Conservation (phyloP, 2,329 filamentous ascomycete species). For the Thielaviopsis punctulata region DNA sequence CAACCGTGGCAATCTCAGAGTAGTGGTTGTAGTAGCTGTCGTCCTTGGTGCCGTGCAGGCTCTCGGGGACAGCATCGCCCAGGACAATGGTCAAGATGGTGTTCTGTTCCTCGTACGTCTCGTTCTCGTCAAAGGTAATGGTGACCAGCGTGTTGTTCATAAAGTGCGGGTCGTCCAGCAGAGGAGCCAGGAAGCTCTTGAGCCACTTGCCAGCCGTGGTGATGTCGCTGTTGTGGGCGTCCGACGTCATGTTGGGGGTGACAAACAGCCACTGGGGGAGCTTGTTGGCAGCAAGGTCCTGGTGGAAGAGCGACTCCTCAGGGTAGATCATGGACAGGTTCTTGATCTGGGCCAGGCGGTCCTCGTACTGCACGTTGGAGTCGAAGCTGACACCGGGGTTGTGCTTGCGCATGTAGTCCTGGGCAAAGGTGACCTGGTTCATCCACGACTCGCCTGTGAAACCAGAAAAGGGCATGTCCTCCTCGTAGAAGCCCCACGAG, state of each 20-base stretch:
- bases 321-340: conserved; percentile 35
- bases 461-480: conserved; percentile 59
- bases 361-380: conserved; percentile 38
- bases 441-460: conserved; percentile 47
- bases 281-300: conserved; percentile 42
- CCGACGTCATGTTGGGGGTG: conserved; percentile 58
- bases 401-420: conserved; percentile 74
- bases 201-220: conserved; percentile 53
- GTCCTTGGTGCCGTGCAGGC: conserved; percentile 53
- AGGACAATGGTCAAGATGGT: conserved; percentile 53
- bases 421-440: conserved; percentile 47
- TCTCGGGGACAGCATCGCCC: conserved; percentile 51
- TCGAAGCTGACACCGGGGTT: conserved; percentile 52
- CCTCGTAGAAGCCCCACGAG: conserved; percentile 57
- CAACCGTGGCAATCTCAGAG: conserved; percentile 46
- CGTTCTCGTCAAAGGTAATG: conserved; percentile 66
- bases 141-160: conserved; percentile 60
- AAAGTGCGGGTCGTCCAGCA: conserved; percentile 52
- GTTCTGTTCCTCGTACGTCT: conserved; percentile 50
- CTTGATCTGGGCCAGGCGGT: conserved; percentile 53
- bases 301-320: conserved; percentile 39
- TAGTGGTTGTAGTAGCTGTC: conserved; percentile 57
- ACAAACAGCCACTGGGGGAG: conserved; percentile 60
- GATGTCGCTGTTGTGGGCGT: conserved; percentile 59
- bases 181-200: conserved; percentile 48